Evolutionary conservation across 345 rosid species (phyloP).

Genomic region (Pistacia atlantica): DNA sequence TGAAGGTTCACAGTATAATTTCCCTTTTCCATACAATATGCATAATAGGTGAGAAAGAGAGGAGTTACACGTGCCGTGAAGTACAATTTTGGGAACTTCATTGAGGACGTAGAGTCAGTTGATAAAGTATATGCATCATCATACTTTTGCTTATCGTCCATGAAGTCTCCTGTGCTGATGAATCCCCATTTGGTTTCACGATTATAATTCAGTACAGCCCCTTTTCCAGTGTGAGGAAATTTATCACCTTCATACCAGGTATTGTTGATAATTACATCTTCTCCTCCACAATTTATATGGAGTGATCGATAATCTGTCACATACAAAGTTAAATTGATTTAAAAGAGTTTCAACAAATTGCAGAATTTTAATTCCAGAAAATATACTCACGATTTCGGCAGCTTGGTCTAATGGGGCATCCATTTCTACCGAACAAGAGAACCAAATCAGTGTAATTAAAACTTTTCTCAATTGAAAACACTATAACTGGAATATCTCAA

Average conservation of each 20-base stretch:
- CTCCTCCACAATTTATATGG: constrained; percentile 56
- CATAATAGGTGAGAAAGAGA: constrained; percentile 47
- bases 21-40: constrained; percentile 53
- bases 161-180: constrained; percentile 58
- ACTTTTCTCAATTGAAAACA: no score
- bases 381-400: no score
- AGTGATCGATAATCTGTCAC: constrained; percentile 34
- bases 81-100: constrained; percentile 27
- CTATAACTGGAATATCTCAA: no score
- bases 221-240: constrained; percentile 23
- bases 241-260: constrained; percentile 43
- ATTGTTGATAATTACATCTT: constrained; percentile 18
- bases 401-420: no score
- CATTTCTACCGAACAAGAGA: no score
- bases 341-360: no score
- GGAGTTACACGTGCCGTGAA: constrained; percentile 51
- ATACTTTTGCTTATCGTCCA: constrained; percentile 34
- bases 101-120: constrained; percentile 4
- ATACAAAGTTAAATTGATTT: no score
- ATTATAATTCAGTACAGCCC: constrained; percentile 32
- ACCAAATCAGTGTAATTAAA: no score
- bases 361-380: no score
- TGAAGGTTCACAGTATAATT: constrained; percentile 51
- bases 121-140: constrained; percentile 10
- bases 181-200: constrained; percentile 43